A percentile compares a stretch with the other conserved stretches of the same genome.
Evolutionary conservation across 495 filamentous ascomycete species (phyloP).

Genomic region (Lindgomyces ingoldianus): DNA sequence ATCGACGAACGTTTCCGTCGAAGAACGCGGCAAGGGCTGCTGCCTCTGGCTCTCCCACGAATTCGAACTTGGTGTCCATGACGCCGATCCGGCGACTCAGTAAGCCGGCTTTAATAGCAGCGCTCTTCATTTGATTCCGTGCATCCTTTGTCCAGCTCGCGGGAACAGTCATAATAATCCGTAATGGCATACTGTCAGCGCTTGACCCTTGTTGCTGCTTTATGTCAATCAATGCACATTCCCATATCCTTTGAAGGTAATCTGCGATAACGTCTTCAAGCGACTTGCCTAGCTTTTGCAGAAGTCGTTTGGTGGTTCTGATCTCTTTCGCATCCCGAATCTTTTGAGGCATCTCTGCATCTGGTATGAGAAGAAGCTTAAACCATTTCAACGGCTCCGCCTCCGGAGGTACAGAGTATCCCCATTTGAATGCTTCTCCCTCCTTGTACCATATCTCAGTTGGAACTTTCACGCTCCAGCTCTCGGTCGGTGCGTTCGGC

Average conservation of each 20-base stretch:
- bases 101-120: constrained; percentile 15
- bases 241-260: constrained; percentile 19
- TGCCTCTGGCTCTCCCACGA: constrained; percentile 25
- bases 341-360: not conserved
- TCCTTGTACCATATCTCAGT: constrained; percentile 9
- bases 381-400: constrained; percentile 12
- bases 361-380: constrained; percentile 8
- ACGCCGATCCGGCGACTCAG: not conserved
- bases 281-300: constrained; percentile 9
- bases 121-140: constrained; percentile 11
- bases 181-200: constrained; percentile 16
- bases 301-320: not conserved
- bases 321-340: not conserved
- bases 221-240: constrained; percentile 6
- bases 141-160: constrained; percentile 17
- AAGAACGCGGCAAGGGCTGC: constrained; percentile 15
- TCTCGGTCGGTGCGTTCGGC: not conserved
- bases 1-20: not conserved
- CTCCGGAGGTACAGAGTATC: constrained; percentile 11
- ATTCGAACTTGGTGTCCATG: constrained; percentile 8
- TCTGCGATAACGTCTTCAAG: constrained; percentile 20
- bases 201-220: not conserved
- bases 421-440: constrained; percentile 6
- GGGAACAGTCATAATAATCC: constrained; percentile 18
- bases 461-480: not conserved